Evolutionary conservation across 495 filamentous ascomycete species (phyloP), one percentile per base, ranked within the genome.

Genomic region (Schizothecium vesticola): DNA sequence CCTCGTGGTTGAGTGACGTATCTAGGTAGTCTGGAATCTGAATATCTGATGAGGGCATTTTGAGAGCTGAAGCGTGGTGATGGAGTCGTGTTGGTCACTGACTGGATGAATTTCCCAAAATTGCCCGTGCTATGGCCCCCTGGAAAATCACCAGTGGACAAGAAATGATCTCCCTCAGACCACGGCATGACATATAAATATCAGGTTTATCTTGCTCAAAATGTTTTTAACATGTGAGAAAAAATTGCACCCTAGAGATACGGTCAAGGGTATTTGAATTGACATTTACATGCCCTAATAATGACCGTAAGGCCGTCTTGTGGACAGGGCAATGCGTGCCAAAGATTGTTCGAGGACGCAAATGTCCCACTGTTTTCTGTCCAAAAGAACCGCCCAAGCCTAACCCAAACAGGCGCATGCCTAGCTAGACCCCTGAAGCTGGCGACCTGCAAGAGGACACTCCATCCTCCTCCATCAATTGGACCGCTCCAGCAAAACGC

Each of bases 371-470:
- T 1, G 8, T 51, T 51, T 51, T 51, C 19, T 51, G 43, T 51
- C 19, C 43, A 19, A 1, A 0, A 2, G 16, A 19, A 51, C 43
- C 33, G 43, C 43, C 19, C 16, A 8, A 19, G 43, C 43, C 43
- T 51, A n/a, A 51, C 43, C 43, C 5, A 51, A 51, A 51, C 2
- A 12, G 43, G 43, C 43, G n/a, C 19, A 8, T 3, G 33, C 13
- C 3, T 13, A 31, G 22, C 62, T 51, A 12, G 23, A 25, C 21
- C 26, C n/a, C 43, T 51, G 43, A n/a, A 31, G 56, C 31, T 64
- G 28, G 24, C 25, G 43, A 22, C 55, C 66, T 22, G 23, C 36
- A 33, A 55, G 62, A 55, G 62, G 36, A 55, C 62, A 64, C 36
- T 29, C 43, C n/a, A 64, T 23, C 9, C 23, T 23, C 9, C 23